These are phyloP conservation scores for Capsella rubella DNA, from an alignment of 441 rosid species.

Conservation along the genomic window DNA sequence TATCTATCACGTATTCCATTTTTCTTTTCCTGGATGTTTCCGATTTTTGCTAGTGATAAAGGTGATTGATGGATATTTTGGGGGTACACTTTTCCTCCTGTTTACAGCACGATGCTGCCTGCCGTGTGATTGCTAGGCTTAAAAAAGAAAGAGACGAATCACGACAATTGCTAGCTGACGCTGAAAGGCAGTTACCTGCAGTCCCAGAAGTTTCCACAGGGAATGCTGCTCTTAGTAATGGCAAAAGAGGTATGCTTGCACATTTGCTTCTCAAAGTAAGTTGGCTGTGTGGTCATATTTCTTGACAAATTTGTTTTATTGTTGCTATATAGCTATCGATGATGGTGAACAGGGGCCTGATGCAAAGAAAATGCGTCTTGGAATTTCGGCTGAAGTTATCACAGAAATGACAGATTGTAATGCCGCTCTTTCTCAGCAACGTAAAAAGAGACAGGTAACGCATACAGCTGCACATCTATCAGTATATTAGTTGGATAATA, in stretches of 20 bases:
- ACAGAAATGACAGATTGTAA: conserved; percentile 88
- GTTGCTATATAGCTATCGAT: conserved; percentile 58
- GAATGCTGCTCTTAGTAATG: conserved; percentile 75
- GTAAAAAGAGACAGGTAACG: conserved; percentile 92
- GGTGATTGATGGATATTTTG: conserved; percentile 25
- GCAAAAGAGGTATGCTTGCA: conserved; percentile 74
- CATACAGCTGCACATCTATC: conserved; percentile 6
- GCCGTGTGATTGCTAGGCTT: conserved; percentile 99
- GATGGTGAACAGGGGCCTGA: conserved; percentile 69
- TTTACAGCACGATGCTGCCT: conserved; percentile 98
- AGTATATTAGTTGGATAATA: conserved; percentile 9
- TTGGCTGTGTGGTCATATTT: conserved; percentile 6
- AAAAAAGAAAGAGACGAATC: conserved; percentile 97
- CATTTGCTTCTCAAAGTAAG: conserved; percentile 23
- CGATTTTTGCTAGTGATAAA: background rate
- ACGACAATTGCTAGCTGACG: conserved; percentile 81
- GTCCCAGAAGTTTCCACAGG: conserved; percentile 53
- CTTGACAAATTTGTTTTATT: conserved; percentile 32
- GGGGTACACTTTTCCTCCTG: conserved; percentile 10
- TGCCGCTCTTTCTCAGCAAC: conserved; percentile 88
- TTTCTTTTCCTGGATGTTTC: conserved; percentile 7
- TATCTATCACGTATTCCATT: background rate
- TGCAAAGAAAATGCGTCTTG: conserved; percentile 78
- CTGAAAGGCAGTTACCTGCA: conserved; percentile 82
- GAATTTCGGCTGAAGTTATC: conserved; percentile 72